Evolutionary conservation across 2,329 filamentous ascomycete genomes (phyloP).

Genomic region (Fusarium caatingaense): DNA sequence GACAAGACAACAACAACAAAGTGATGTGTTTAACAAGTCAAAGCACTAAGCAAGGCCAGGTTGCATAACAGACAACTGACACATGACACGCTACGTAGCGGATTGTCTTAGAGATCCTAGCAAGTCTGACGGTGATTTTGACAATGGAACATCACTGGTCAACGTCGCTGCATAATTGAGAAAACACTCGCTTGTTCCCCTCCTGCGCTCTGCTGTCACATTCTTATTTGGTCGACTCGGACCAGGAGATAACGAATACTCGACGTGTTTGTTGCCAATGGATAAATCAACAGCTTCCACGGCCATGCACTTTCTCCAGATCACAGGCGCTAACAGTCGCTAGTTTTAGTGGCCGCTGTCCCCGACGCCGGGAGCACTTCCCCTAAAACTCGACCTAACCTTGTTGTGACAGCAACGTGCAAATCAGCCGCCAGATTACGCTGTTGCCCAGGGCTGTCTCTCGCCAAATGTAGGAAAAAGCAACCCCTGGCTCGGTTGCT

Average conservation of each 20-base stretch:
- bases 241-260: slow-evolving; percentile 13
- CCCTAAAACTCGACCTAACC: slow-evolving; percentile 25
- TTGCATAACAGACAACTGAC: slow-evolving; percentile 9
- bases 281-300: slow-evolving; percentile 29
- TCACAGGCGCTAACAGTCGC: slow-evolving; percentile 30
- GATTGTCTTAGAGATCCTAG: slow-evolving; percentile 18
- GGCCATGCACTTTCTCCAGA: slow-evolving; percentile 6
- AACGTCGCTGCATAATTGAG: slow-evolving; percentile 11
- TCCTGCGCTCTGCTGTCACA: slow-evolving; percentile 31
- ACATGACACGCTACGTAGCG: slow-evolving; percentile 11
- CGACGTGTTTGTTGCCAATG: slow-evolving; percentile 13
- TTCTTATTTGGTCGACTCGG: slow-evolving; percentile 20
- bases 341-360: slow-evolving; percentile 36
- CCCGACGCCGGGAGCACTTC: slow-evolving; percentile 25
- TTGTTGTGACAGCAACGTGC: slow-evolving; percentile 18
- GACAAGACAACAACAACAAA: not conserved
- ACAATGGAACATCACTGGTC: slow-evolving; percentile 15
- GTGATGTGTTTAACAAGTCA: slow-evolving; percentile 6
- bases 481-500: slow-evolving; percentile 25
- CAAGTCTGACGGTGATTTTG: slow-evolving; percentile 16
- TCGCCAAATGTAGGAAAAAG: slow-evolving; percentile 23
- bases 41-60: not conserved
- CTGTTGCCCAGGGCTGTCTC: slow-evolving; percentile 6
- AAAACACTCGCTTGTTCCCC: slow-evolving; percentile 11
- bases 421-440: slow-evolving; percentile 24